These are phyloP conservation scores for Gossypium longicalyx DNA, from an alignment of 345 rosid species.

Conservation along the genomic window DNA sequence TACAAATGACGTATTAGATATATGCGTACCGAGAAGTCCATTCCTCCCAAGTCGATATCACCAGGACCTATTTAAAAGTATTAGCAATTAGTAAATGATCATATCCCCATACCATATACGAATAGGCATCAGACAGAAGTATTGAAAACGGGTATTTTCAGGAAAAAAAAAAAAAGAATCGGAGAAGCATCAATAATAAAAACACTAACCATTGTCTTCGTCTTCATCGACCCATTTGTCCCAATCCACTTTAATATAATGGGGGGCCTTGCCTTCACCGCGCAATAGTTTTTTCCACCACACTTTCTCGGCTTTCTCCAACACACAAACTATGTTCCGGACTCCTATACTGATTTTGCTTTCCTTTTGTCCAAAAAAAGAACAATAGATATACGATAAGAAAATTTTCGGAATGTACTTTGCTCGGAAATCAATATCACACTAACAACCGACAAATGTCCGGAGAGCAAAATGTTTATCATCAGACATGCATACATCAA, in stretches of 20 bases:
- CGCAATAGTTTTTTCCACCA: constrained; percentile 79
- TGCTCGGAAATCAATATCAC: neutral
- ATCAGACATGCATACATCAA: neutral
- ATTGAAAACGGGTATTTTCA: neutral
- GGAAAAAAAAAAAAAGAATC: neutral
- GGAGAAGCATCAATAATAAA: neutral
- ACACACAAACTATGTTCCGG: constrained; percentile 62
- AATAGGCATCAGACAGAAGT: neutral
- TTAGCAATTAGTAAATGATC: neutral
- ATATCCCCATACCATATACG: neutral
- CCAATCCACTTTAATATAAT: constrained; percentile 84
- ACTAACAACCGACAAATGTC: neutral
- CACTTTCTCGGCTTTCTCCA: constrained; percentile 68
- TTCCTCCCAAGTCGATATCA: constrained; percentile 62
- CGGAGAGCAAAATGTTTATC: neutral
- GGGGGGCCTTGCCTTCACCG: constrained; percentile 60
- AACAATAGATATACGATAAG: neutral
- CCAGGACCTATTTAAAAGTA: constrained; percentile 40
- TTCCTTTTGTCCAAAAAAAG: constrained; percentile 33
- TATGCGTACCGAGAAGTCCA: constrained; percentile 66
- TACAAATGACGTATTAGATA: neutral
- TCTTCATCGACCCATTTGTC: constrained; percentile 95
- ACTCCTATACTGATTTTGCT: constrained; percentile 67
- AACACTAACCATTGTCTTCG: constrained; percentile 49
- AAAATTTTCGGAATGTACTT: neutral